Conservation (phyloP, 768 basidiomycete species). For the Mycena venus region DNA sequence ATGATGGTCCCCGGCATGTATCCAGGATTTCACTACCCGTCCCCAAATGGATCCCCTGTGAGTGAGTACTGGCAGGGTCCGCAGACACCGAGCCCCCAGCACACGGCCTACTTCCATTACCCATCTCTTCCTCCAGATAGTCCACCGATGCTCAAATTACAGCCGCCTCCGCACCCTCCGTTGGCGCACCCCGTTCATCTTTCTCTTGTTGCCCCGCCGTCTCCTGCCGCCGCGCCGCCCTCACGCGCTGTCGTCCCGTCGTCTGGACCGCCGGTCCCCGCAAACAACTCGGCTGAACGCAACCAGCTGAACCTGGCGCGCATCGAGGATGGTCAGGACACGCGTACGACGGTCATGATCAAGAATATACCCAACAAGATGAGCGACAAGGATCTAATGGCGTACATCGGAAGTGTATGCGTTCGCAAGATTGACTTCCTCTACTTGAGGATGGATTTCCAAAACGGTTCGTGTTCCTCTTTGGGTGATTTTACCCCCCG, state of each 20-base stretch:
- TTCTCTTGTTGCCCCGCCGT: constrained; percentile 10
- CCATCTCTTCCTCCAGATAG: constrained; percentile 25
- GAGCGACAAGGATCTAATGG: constrained; percentile 79
- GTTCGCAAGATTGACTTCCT: constrained; percentile 87
- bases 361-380: constrained; percentile 96
- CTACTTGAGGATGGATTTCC: constrained; percentile 89
- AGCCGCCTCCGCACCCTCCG: constrained; percentile 10
- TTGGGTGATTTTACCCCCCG: constrained; percentile 14
- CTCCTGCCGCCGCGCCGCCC: neutral
- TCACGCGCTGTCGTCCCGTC: constrained; percentile 1
- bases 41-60: neutral
- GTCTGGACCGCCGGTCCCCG: neutral
- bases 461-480: constrained; percentile 68
- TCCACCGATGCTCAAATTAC: constrained; percentile 22
- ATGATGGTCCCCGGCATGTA: constrained; percentile 34
- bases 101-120: constrained; percentile 28
- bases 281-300: constrained; percentile 46
- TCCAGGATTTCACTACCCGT: constrained; percentile 17
- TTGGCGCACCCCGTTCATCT: constrained; percentile 6
- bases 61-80: constrained; percentile 33
- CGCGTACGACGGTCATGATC: constrained; percentile 89
- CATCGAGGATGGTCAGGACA: constrained; percentile 85
- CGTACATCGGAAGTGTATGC: constrained; percentile 79
- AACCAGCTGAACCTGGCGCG: constrained; percentile 76
- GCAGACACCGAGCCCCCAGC: constrained; percentile 19